Evolutionary conservation across 1,284 basidiomycete genomes (phyloP).

Genomic region (Bjerkandera adusta): DNA sequence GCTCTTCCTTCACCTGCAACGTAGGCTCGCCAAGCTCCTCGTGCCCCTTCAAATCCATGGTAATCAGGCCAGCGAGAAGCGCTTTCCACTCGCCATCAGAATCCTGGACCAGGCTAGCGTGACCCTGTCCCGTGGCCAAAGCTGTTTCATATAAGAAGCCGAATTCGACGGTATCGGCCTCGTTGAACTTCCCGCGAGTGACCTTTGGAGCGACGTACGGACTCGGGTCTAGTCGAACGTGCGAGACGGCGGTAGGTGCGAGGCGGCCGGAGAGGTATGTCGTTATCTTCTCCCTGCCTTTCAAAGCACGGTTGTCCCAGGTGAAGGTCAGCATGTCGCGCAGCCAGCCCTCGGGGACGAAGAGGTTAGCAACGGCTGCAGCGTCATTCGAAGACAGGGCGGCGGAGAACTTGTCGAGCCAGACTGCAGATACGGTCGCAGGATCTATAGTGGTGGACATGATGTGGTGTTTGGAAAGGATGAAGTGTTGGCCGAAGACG

Average conservation of each 20-base stretch:
- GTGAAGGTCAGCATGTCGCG: conserved; percentile 58
- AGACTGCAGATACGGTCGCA: conserved; percentile 31
- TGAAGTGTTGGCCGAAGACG: too few relatives aligned
- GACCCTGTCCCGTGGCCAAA: conserved; percentile 35
- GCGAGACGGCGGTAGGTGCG: conserved; percentile 22
- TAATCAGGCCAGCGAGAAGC: conserved; percentile 25
- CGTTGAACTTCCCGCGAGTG: conserved; percentile 24
- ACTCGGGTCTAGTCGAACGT: conserved; percentile 30
- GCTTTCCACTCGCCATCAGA: conserved; percentile 23
- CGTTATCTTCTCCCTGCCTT: conserved; percentile 37
- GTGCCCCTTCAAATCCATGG: conserved; percentile 29
- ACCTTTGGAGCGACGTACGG: conserved; percentile 16
- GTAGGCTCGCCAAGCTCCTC: conserved; percentile 23
- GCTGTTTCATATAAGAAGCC: conserved; percentile 38
- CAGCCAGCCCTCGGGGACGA: conserved; percentile 47
- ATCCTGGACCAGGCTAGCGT: conserved; percentile 30
- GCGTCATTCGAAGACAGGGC: conserved; percentile 34
- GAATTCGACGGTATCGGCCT: conserved; percentile 17
- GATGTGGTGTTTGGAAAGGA: too few relatives aligned
- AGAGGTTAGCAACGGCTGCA: conserved; percentile 32
- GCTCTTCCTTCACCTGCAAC: conserved; percentile 1
- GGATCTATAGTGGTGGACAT: too few relatives aligned
- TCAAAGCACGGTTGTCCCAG: conserved; percentile 62
- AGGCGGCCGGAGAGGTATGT: conserved; percentile 37
- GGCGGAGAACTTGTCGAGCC: conserved; percentile 42